These are phyloP conservation scores for Claviceps citrina DNA, from an alignment of 2,329 filamentous ascomycete genomes.

Conservation along the genomic window DNA sequence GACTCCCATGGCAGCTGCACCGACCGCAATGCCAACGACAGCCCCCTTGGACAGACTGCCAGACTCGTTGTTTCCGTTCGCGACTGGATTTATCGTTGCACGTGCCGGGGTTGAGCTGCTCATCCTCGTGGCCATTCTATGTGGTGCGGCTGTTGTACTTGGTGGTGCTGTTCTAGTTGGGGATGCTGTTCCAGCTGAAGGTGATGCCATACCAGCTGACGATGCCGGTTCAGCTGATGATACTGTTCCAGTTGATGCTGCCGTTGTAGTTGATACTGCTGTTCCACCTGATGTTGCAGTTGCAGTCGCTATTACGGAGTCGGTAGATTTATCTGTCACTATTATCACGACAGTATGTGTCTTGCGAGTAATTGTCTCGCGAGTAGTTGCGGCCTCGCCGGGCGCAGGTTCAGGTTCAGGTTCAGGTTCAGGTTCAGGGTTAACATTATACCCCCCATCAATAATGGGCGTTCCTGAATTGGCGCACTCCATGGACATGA, in stretches of 20 bases:
- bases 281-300: conserved; percentile 3
- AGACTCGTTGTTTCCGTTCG: not conserved
- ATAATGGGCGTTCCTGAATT: conserved; percentile 30
- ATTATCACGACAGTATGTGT: conserved; percentile 23
- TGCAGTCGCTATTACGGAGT: too few species aligned
- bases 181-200: not conserved
- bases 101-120: conserved; percentile 1
- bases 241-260: not conserved
- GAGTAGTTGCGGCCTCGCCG: not conserved
- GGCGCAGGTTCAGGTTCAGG: conserved; percentile 15
- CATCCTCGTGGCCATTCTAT: not conserved
- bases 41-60: conserved; percentile 19
- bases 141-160: not conserved
- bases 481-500: conserved; percentile 28
- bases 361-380: too few species aligned
- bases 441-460: too few species aligned
- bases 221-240: conserved; percentile 2
- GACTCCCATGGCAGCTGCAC: conserved; percentile 17
- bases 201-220: not conserved
- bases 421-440: too few species aligned
- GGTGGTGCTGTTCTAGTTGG: conserved; percentile 1
- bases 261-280: conserved; percentile 1
- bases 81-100: not conserved
- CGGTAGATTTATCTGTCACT: too few species aligned
- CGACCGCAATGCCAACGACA: conserved; percentile 26